Percentiles rank a stretch among this genome's conserved stretches.
Conservation (phyloP, 768 basidiomycete genomes). For the Tricholoma matsutake region DNA sequence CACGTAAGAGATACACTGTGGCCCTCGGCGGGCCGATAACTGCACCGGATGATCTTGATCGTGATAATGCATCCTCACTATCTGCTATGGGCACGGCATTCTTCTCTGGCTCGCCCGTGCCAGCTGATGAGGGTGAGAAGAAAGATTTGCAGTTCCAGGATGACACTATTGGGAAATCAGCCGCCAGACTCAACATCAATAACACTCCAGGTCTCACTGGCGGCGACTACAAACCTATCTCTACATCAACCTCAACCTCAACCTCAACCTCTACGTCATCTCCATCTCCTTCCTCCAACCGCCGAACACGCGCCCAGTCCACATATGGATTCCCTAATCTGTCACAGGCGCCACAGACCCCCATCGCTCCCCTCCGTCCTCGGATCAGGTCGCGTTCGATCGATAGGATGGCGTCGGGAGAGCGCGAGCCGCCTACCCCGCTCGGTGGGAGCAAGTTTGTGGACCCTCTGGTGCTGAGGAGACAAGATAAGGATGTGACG, state of each 20-base stretch:
- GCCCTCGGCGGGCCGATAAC: conserved; percentile 76
- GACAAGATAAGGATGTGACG: conserved; percentile 51
- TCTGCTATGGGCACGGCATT: conserved; percentile 39
- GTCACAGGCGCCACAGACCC: conserved; percentile 23
- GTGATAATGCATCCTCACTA: conserved; percentile 18
- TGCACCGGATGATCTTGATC: conserved; percentile 27
- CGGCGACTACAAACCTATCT: conserved; percentile 24
- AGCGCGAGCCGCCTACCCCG: conserved; percentile 2
- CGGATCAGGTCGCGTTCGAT: conserved; percentile 40
- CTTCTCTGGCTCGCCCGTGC: conserved; percentile 38
- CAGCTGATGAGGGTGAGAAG: conserved; percentile 28
- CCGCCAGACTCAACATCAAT: conserved; percentile 22
- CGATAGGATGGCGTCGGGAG: conserved; percentile 21
- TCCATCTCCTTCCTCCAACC: conserved; percentile 28
- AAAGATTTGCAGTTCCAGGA: conserved; percentile 45
- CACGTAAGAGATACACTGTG: conserved; percentile 83
- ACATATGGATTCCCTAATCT: conserved; percentile 48
- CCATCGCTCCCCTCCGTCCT: conserved; percentile 33
- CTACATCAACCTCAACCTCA: conserved; percentile 13
- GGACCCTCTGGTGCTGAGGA: conserved; percentile 70
- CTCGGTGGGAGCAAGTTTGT: conserved; percentile 56
- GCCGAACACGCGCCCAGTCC: conserved; percentile 53
- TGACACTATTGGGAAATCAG: conserved; percentile 62
- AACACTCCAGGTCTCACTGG: neutral
- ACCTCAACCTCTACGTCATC: conserved; percentile 15